Evolutionary conservation across 192 early-diverging fungal species (phyloP).

Genomic region (Coemansia sp.): DNA sequence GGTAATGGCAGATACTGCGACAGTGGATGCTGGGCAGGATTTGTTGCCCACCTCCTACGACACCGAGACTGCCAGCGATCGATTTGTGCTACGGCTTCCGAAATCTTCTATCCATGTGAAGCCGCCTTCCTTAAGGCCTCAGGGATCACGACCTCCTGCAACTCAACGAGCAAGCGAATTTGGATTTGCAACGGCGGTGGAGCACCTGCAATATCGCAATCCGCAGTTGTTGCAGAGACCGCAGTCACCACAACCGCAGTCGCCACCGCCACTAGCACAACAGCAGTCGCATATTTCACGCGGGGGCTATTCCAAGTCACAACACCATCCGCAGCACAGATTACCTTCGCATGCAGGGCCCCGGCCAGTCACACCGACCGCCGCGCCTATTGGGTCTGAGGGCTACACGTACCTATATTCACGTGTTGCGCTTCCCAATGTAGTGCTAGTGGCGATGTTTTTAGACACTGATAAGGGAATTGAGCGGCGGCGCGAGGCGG

Average conservation of each 20-base stretch:
- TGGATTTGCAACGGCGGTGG: constrained; percentile 8
- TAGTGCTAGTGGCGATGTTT: constrained; percentile 38
- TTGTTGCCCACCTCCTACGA: background rate
- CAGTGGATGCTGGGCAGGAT: background rate
- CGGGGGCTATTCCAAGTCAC: background rate
- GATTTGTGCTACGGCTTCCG: constrained; percentile 11
- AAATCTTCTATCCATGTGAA: background rate
- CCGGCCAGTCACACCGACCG: constrained; percentile 5
- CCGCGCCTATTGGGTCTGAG: constrained; percentile 25
- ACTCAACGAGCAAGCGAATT: constrained; percentile 13
- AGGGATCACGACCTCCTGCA: constrained; percentile 10
- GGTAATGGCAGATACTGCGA: background rate
- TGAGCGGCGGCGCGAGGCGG: constrained; percentile 39
- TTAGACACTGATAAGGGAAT: constrained; percentile 43
- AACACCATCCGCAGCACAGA: too few species aligned
- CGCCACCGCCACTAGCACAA: constrained; percentile 2
- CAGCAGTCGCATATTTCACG: constrained; percentile 3
- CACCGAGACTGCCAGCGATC: background rate
- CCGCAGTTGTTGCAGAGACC: constrained; percentile 15
- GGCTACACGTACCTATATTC: constrained; percentile 51
- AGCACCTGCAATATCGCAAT: constrained; percentile 9
- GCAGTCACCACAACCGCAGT: constrained; percentile 7
- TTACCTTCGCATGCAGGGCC: background rate
- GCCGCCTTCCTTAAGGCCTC: background rate
- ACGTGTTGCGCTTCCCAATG: constrained; percentile 42